Conservation (phyloP, 169 alveolate genomes). For the Plasmodium sp. region DNA sequence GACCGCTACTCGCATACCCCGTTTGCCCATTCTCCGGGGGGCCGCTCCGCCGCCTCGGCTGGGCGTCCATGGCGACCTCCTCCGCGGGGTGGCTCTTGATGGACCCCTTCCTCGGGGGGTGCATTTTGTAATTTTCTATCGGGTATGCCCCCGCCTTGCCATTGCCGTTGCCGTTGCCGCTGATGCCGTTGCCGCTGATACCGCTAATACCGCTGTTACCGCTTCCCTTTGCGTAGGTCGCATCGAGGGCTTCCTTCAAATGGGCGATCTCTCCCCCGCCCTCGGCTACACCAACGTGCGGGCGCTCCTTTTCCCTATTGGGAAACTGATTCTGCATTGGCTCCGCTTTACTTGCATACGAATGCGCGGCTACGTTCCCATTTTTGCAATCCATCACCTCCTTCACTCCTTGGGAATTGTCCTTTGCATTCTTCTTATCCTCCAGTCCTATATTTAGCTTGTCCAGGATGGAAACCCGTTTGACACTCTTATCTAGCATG, state of each 20-base stretch:
- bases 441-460: constrained; percentile 21
- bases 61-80: background rate
- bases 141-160: background rate
- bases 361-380: background rate
- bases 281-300: background rate
- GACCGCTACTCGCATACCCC: background rate
- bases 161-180: background rate
- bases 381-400: background rate
- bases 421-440: constrained; percentile 3
- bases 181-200: background rate
- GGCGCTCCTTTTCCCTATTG: background rate
- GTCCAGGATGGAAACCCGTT: constrained; percentile 46
- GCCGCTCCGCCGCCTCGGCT: background rate
- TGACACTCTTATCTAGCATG: constrained; percentile 15
- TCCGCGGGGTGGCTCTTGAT: background rate
- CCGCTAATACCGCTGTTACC: background rate
- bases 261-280: background rate
- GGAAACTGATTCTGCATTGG: background rate
- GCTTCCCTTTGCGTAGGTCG: background rate
- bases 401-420: background rate
- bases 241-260: background rate
- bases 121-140: constrained; percentile 3
- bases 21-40: background rate
- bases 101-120: constrained; percentile 20
- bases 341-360: background rate